phyloP scores from a whole-genome alignment of 192 early-diverging fungal genomes.

The Dissophora ornata region DNA sequence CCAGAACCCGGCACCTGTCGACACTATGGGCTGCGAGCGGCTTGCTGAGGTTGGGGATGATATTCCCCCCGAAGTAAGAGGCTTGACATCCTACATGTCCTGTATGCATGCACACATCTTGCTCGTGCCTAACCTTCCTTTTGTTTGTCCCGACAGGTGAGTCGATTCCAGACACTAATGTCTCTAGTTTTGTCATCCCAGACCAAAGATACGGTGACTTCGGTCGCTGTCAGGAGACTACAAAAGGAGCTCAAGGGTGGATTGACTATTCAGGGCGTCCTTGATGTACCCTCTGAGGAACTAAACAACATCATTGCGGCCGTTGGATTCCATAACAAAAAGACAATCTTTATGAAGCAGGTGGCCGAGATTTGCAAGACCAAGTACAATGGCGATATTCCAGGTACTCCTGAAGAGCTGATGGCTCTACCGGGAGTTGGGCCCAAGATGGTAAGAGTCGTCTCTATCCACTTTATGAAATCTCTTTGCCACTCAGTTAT shows the following conservation, averaged over 20 bases:
- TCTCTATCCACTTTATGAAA: too few relatives aligned
- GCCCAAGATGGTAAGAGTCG: slow-evolving; percentile 88
- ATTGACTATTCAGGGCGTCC: slow-evolving; percentile 74
- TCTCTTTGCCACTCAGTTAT: not conserved
- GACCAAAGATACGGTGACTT: slow-evolving; percentile 91
- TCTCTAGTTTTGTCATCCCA: slow-evolving; percentile 92
- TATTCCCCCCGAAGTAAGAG: slow-evolving; percentile 50
- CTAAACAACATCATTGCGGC: slow-evolving; percentile 80
- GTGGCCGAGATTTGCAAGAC: slow-evolving; percentile 79
- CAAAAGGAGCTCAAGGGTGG: slow-evolving; percentile 72
- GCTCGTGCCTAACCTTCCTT: too few relatives aligned
- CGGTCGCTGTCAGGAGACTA: slow-evolving; percentile 78
- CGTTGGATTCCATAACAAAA: slow-evolving; percentile 93
- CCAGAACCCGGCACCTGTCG: slow-evolving; percentile 79
- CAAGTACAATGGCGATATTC: slow-evolving; percentile 84
- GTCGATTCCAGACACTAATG: slow-evolving; percentile 86
- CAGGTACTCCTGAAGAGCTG: slow-evolving; percentile 80
- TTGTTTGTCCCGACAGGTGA: slow-evolving; percentile 61
- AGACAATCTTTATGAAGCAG: slow-evolving; percentile 85
- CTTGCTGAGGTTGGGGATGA: slow-evolving; percentile 59
- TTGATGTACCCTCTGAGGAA: slow-evolving; percentile 66
- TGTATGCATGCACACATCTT: too few relatives aligned
- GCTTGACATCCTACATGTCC: too few relatives aligned
- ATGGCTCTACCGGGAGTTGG: slow-evolving; percentile 90
- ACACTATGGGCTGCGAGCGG: slow-evolving; percentile 88